These are phyloP conservation scores for Suhomyces kunorum DNA, from an alignment of 1,139 yeast genomes.

Conservation along the genomic window DNA sequence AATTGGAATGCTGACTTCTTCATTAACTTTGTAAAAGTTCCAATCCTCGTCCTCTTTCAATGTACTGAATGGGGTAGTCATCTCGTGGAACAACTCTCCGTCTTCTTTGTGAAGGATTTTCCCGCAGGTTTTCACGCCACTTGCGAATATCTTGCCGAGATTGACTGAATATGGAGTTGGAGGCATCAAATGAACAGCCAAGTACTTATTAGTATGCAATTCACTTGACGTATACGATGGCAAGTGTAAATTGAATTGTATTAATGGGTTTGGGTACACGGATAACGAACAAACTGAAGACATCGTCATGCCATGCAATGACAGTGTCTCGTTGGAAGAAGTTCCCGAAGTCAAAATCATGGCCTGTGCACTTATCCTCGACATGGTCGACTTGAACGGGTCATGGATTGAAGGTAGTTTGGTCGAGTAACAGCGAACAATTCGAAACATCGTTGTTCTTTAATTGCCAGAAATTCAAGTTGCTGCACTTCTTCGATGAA, in stretches of 20 bases:
- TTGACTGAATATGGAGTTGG: conserved; percentile 55
- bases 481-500: too few relatives aligned
- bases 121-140: conserved; percentile 45
- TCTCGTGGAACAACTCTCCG: conserved; percentile 46
- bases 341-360: conserved; percentile 41
- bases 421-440: conserved; percentile 10
- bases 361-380: conserved; percentile 45
- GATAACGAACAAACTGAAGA: conserved; percentile 81
- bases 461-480: too few relatives aligned
- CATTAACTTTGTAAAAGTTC: conserved; percentile 23
- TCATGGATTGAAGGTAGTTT: conserved; percentile 9
- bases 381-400: conserved; percentile 33
- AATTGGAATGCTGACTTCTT: conserved; percentile 52
- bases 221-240: conserved; percentile 77
- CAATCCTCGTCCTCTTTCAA: conserved; percentile 29
- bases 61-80: conserved; percentile 52
- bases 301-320: conserved; percentile 73
- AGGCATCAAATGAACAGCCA: conserved; percentile 76
- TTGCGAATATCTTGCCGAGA: conserved; percentile 61
- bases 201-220: conserved; percentile 52
- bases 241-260: conserved; percentile 79
- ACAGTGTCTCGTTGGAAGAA: conserved; percentile 10
- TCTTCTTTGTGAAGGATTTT: conserved; percentile 24
- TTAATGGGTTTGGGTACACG: conserved; percentile 66
- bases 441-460: conserved; percentile 10